Evolutionary conservation across 176 grass and related monocot genomes (phyloP).

Genomic region (Chloris gayana): DNA sequence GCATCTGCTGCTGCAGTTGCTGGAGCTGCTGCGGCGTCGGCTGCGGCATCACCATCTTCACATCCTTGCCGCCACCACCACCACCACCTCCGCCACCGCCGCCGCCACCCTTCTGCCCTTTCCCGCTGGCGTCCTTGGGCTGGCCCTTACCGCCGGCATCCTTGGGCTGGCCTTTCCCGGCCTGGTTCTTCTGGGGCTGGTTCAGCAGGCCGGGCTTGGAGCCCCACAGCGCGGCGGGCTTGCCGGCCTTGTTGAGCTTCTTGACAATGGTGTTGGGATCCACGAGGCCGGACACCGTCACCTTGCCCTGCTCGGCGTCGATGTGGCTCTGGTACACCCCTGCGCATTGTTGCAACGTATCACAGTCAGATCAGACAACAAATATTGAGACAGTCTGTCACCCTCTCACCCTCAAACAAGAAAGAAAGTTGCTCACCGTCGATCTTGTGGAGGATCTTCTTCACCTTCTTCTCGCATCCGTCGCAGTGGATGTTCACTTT

Average conservation of each 20-base stretch:
- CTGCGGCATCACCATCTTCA: slow-evolving; percentile 43
- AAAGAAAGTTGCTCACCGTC: slow-evolving; percentile 49
- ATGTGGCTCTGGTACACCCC: background rate
- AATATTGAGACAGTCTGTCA: too few relatives aligned
- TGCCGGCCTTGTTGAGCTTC: background rate
- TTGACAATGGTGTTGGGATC: background rate
- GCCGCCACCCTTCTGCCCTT: slow-evolving; percentile 26
- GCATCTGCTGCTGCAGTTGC: slow-evolving; percentile 49
- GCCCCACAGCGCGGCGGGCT: background rate
- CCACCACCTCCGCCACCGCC: background rate
- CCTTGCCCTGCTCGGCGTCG: background rate
- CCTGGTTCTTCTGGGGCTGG: background rate
- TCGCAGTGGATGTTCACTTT: slow-evolving; percentile 97
- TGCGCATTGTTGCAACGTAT: background rate
- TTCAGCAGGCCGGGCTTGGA: slow-evolving; percentile 39
- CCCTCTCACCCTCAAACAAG: too few relatives aligned
- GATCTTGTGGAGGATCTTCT: slow-evolving; percentile 91
- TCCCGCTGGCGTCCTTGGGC: slow-evolving; percentile 31
- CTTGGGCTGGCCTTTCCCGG: slow-evolving; percentile 38
- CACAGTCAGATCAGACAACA: too few relatives aligned
- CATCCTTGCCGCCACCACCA: slow-evolving; percentile 27
- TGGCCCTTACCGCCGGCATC: slow-evolving; percentile 33
- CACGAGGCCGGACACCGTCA: background rate
- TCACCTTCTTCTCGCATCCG: slow-evolving; percentile 94
- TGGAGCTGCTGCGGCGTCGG: slow-evolving; percentile 41